These are phyloP conservation scores for Fusarium longipes DNA, from an alignment of 2,329 filamentous ascomycete species.

Conservation along the genomic window DNA sequence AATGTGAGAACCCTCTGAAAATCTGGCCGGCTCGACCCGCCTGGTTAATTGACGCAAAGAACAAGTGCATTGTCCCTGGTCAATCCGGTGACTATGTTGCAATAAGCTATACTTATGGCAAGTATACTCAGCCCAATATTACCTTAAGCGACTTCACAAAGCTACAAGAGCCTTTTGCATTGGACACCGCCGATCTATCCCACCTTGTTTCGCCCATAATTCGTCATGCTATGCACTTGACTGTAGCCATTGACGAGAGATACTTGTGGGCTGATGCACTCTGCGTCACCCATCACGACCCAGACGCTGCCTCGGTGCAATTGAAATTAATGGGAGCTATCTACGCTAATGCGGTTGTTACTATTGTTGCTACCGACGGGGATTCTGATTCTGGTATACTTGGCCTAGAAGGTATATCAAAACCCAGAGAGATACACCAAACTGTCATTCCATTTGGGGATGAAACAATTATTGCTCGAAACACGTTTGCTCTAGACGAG, in stretches of 20 bases:
- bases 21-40: not conserved
- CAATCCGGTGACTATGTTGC: not conserved
- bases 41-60: not conserved
- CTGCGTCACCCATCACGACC: not conserved
- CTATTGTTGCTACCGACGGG: not conserved
- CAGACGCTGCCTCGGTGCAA: not conserved
- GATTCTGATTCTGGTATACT: not conserved
- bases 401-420: not conserved
- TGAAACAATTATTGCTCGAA: not conserved
- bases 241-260: not conserved
- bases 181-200: not conserved
- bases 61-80: not conserved
- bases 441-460: not conserved
- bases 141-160: not conserved
- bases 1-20: not conserved
- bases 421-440: not conserved
- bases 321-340: not conserved
- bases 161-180: not conserved
- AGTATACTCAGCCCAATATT: not conserved
- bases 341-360: not conserved
- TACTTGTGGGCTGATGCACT: not conserved
- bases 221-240: not conserved
- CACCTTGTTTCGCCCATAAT: not conserved
- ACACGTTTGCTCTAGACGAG: not conserved
- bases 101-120: not conserved